Evolutionary conservation across 208 protist genomes (phyloP).

Genomic region (Wallacemonas collosoma): DNA sequence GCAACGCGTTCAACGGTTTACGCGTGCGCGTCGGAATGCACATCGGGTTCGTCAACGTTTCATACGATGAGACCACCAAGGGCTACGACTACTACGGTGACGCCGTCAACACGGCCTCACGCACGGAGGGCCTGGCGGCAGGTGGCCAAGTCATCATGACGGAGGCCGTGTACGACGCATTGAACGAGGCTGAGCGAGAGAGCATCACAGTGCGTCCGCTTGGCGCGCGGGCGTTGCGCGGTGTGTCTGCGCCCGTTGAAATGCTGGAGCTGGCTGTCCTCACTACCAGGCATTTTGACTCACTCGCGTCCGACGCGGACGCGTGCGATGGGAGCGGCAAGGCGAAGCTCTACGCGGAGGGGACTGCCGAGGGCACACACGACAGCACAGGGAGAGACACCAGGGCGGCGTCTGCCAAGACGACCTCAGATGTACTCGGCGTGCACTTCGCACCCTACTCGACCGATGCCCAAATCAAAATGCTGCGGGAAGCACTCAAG

Average conservation of each 20-base stretch:
- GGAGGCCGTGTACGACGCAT: constrained; percentile 2
- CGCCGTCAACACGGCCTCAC: constrained; percentile 66
- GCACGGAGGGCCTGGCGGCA: constrained; percentile 46
- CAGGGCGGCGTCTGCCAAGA: constrained; percentile 6
- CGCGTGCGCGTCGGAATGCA: constrained; percentile 41
- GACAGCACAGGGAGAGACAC: background rate
- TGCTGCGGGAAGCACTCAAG: constrained; percentile 31
- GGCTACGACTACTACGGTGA: constrained; percentile 79
- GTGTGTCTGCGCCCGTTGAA: constrained; percentile 17
- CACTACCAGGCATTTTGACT: constrained; percentile 6
- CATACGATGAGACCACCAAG: constrained; percentile 30
- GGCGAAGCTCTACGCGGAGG: too few species aligned
- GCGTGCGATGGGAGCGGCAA: background rate
- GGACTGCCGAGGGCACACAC: too few species aligned
- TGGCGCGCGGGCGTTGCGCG: constrained; percentile 21
- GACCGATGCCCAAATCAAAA: constrained; percentile 25
- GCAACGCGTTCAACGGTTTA: constrained; percentile 16
- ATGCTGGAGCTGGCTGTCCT: constrained; percentile 24
- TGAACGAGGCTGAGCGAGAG: constrained; percentile 9
- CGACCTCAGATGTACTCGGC: constrained; percentile 22
- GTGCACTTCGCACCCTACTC: constrained; percentile 37
- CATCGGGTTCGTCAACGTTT: constrained; percentile 24
- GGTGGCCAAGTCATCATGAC: constrained; percentile 56
- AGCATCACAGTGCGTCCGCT: constrained; percentile 18
- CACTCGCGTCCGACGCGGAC: background rate